Base-by-base conservation (phyloP, 2,329 filamentous ascomycete genomes). In the Colletotrichum sp. region DNA sequence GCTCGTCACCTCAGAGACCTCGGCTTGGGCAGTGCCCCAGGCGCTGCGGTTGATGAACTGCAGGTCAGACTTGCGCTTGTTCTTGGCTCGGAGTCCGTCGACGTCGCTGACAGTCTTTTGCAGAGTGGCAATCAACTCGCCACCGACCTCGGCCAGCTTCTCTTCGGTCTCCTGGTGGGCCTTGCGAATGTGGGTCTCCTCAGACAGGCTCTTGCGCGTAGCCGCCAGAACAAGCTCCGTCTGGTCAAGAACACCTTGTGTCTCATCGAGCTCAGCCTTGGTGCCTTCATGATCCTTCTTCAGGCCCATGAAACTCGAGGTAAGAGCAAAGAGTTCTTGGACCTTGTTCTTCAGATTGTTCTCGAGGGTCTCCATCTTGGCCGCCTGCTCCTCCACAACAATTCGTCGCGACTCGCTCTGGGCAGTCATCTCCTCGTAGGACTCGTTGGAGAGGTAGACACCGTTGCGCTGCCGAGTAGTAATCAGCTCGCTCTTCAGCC, bases 331-430 rank as follows among this genome's bases (percentile, higher is more conserved):
- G 0, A 99, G 89, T 83, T 99, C 96, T 81, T 99, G 96, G 3
- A 98, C 93, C 83, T 98, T 99, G 86, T 98, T 97, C 26, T 95
- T 93, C 71, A 99, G 88, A 81, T 97, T 98, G 49, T 91, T 91
- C 83, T 99, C 97, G 87, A 99, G 93, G 0, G 95, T 96, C 82
- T 98, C 95, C 63, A 99, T 96, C 84, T 95, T 96, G 79, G 96
- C 96, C 9, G 93, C 91, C 81, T 99, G 96, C 83, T 99, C 97
- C 80, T 99, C 96, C 79, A 94, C 94, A 52, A 99, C 90, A 77
- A 99, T 98, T 15, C 95, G 91, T 69, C 96, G 91, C 3, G 96
- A 98, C 84, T 99, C 97, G 84, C 95, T 98, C 83, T 98, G 93
- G 7, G 95, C 94, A 0, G 93, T 96, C 86, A 99, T 94, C 80